Base-by-base conservation (phyloP, 371 early-diverging fungal genomes). In the Mucor racemosus region DNA sequence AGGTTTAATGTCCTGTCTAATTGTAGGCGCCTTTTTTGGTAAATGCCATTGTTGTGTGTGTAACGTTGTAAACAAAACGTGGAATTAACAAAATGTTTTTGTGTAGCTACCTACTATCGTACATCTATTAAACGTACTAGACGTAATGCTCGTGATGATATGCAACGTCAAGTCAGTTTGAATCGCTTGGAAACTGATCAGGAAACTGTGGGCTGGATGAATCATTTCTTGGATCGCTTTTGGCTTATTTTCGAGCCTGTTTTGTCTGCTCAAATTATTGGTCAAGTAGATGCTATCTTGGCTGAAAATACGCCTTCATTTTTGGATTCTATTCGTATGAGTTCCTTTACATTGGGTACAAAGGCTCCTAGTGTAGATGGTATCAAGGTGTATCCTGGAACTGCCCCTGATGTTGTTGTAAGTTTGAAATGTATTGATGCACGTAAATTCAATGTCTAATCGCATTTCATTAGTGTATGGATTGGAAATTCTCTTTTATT, bases 161-260 rank as follows among this genome's bases (percentile, higher is more conserved):
- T 91, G 53, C 78, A 81, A 63, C 87, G 92, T 33, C 86, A 88
- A 57, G 69, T 87, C 31, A 74, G 77, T 39, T 68, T 71, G 31
- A 74, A 75, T 65, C 74, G 58, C 62, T 58, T 87, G 5, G 88
- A 86, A 54, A 73, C 78, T 2, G 81, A 84, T 44, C 56, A 71
- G n/a, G 99, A 99, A 80, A 88, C 94, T 39, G 95, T 92, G 2
- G 96, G 95, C 53, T 99, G 99, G 99, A 78, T 99, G 66, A 99
- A 99, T 78, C 88, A 88, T 74, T 93, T 98, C 73, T 70, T 96
- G 65, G 78, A 75, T 61, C 76, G 79, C 31, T 94, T 97, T 74
- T 99, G 99, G 99, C 78, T 92, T 36, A 94, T 94, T 65, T 92
- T 90, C 61, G 99, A 99, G 84, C 95, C 98, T 7, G 84, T 80